Evolutionary conservation across 179 eudicot genomes (phyloP).

Genomic region (Monotropa hypopitys): DNA sequence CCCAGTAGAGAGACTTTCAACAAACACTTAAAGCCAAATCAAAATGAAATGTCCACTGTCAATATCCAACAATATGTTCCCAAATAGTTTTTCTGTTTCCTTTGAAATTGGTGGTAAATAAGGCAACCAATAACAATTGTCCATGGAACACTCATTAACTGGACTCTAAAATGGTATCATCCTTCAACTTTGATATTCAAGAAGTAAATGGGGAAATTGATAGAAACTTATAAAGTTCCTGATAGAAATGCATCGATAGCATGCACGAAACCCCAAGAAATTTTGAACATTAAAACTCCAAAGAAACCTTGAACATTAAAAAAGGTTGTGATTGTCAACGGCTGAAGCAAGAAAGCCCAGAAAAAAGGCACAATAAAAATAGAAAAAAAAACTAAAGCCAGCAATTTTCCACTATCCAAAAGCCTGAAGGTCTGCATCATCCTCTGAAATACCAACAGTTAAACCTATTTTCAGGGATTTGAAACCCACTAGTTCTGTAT

Average conservation of each 20-base stretch:
- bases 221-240: not conserved
- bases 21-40: too few relatives aligned
- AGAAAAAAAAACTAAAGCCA: not conserved
- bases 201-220: not conserved
- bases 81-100: too few relatives aligned
- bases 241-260: not conserved
- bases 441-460: not conserved
- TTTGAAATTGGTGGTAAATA: too few relatives aligned
- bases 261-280: not conserved
- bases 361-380: too few relatives aligned
- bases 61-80: too few relatives aligned
- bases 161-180: too few relatives aligned
- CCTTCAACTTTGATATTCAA: too few relatives aligned
- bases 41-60: too few relatives aligned
- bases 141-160: too few relatives aligned
- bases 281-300: not conserved
- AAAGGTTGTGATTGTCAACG: not conserved
- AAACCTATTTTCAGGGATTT: not conserved
- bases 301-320: not conserved
- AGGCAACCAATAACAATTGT: too few relatives aligned
- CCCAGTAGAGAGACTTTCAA: too few relatives aligned
- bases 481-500: conserved; percentile 12
- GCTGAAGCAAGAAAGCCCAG: not conserved
- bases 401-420: not conserved
- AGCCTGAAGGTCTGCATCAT: not conserved